Evolutionary conservation across 352 stramenopile species (phyloP).

Genomic region (Phytophthora rubi): DNA sequence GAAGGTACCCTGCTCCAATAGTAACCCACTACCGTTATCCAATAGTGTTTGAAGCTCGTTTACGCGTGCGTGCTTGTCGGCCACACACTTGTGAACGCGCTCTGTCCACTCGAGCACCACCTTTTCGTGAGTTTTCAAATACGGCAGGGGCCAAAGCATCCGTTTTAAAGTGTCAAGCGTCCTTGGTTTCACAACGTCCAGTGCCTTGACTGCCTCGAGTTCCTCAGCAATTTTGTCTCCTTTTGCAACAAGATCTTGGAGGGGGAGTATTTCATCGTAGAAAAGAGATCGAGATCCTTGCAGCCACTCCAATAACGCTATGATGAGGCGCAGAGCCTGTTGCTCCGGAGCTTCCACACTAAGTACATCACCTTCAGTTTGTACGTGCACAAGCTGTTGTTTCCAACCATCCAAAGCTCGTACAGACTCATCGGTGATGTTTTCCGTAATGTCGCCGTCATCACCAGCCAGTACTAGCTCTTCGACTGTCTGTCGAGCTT

Average conservation of each 20-base stretch:
- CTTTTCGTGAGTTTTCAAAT: constrained; percentile 66
- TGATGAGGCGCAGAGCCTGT: constrained; percentile 48
- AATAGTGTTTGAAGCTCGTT: constrained; percentile 64
- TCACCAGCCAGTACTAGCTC: constrained; percentile 54
- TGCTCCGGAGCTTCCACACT: constrained; percentile 74
- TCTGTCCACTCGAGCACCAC: constrained; percentile 71
- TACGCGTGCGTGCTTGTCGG: constrained; percentile 65
- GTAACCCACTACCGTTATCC: constrained; percentile 57
- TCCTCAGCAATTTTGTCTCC: constrained; percentile 48
- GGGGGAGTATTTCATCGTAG: constrained; percentile 75
- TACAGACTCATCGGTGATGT: constrained; percentile 71
- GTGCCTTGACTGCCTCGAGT: constrained; percentile 33
- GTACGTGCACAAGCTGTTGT: constrained; percentile 57
- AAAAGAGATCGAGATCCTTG: constrained; percentile 80
- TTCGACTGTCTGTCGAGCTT: constrained; percentile 61
- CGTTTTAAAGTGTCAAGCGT: constrained; percentile 52
- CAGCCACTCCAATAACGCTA: constrained; percentile 80
- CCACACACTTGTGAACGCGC: constrained; percentile 62
- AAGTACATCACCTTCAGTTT: constrained; percentile 71
- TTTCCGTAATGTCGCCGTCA: constrained; percentile 30
- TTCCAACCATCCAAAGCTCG: constrained; percentile 75
- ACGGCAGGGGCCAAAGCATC: constrained; percentile 80
- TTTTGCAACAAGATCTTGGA: constrained; percentile 64
- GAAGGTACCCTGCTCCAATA: constrained; percentile 80
- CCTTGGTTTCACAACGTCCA: constrained; percentile 28